Base-by-base conservation (phyloP, 371 early-diverging fungal species). In the Rhizomucor pusillus region DNA sequence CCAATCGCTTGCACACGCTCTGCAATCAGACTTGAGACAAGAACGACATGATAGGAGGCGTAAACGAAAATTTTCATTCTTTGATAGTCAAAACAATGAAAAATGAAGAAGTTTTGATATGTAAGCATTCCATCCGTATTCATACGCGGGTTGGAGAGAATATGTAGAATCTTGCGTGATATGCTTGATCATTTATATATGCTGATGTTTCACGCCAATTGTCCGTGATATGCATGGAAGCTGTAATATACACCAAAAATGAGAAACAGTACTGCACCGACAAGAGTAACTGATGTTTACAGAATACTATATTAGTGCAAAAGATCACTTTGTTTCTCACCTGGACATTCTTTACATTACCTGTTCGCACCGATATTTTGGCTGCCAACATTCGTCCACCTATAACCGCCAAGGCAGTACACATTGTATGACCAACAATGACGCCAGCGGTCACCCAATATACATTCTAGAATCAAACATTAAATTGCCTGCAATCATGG, bases 301-400 rank as follows among this genome's bases (percentile, higher is more conserved):
- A 55, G 54, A 41, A 60, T 43, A 47, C 20, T n/a, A 25, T 33
- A 29, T 24, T 18, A 14, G 18, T 36, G 13, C 35, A 35, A 19
- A 37, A 20, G 19, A 12, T 24, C 20, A 2, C 10, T 25, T n/a
- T 18, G 20, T 35, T 44, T 40, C 53, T 35, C 16, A 16, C 16
- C 35, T 56, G 13, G 13, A 19, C 23, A 16, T 37, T 43, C 58
- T 63, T 7, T 3, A 5, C 7, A 5, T 29, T 82, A 89, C 91
- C 86, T 78, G 91, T 93, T 59, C 85, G 85, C n/a, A 95, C 91
- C 22, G 94, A 94, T 40, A 97, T 97, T 59, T 82, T 84, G 11
- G 88, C 74, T 3, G 98, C 98, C 61, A 97, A 67, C 77, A 93
- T 82, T 50, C 89, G 81, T 19, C 97, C 97, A 60, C 97, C 95